Conservation (phyloP, 1,139 yeast species). For the Hyphopichia fennica region DNA sequence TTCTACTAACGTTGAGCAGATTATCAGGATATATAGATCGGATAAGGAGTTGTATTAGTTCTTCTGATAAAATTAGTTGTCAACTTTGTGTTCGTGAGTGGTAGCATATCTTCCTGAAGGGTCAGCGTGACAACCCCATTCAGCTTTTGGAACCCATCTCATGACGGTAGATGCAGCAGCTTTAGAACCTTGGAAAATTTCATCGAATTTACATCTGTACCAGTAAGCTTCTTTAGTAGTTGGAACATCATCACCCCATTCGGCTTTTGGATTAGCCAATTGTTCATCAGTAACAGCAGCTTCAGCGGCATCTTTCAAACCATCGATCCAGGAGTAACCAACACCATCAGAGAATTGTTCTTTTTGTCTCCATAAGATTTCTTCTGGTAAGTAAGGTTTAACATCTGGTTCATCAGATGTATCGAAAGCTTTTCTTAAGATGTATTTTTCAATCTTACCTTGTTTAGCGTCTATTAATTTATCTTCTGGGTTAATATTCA, state of each 20-base stretch:
- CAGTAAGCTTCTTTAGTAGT: conserved; percentile 98
- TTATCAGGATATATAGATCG: neutral
- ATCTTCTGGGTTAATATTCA: conserved; percentile 93
- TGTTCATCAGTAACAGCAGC: conserved; percentile 83
- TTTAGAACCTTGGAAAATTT: conserved; percentile 72
- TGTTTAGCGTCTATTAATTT: conserved; percentile 71
- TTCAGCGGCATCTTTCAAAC: conserved; percentile 94
- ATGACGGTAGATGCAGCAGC: conserved; percentile 96
- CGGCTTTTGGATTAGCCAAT: conserved; percentile 84
- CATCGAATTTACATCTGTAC: conserved; percentile 96
- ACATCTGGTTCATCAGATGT: conserved; percentile 68
- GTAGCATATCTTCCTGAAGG: conserved; percentile 97
- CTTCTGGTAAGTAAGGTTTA: conserved; percentile 89
- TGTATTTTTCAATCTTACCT: conserved; percentile 89
- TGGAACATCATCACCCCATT: conserved; percentile 95
- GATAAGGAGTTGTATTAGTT: too few relatives aligned
- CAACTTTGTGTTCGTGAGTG: conserved; percentile 67
- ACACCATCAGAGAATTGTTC: conserved; percentile 99
- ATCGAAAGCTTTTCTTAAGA: conserved; percentile 95
- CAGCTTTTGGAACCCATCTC: conserved; percentile 99
- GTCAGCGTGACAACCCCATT: conserved; percentile 99
- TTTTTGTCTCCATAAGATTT: conserved; percentile 98
- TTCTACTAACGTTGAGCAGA: neutral
- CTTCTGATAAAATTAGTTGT: conserved; percentile 10
- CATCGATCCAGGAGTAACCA: conserved; percentile 99